These are phyloP conservation scores for Bimuria novae-zelandiae DNA, from an alignment of 2,329 filamentous ascomycete genomes.

Conservation along the genomic window DNA sequence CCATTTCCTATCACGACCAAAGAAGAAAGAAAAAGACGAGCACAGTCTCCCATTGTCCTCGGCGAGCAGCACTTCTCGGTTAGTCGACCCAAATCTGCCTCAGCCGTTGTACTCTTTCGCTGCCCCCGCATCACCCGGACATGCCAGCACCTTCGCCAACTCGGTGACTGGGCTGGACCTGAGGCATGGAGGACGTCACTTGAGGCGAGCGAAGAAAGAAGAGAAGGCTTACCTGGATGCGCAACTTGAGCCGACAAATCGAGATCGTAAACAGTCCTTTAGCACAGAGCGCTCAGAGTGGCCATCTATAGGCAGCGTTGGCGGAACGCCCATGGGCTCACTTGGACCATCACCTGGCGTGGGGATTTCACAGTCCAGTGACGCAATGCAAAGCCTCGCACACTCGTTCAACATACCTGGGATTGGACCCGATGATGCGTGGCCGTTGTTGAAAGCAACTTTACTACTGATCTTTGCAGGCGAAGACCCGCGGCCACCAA, in stretches of 20 bases:
- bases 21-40: slow-evolving; percentile 74
- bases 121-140: slow-evolving; percentile 71
- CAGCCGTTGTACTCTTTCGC: slow-evolving; percentile 81
- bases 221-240: slow-evolving; percentile 51
- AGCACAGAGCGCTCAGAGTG: slow-evolving; percentile 46
- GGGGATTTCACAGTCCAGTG: slow-evolving; percentile 38
- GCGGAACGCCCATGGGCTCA: slow-evolving; percentile 26
- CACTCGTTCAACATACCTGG: slow-evolving; percentile 54
- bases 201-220: slow-evolving; percentile 73
- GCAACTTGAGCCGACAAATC: slow-evolving; percentile 36
- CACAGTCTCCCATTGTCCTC: slow-evolving; percentile 72
- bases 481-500: slow-evolving; percentile 76
- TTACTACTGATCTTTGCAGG: slow-evolving; percentile 80
- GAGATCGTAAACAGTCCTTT: slow-evolving; percentile 45
- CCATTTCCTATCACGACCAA: slow-evolving; percentile 78
- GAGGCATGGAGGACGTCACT: slow-evolving; percentile 73
- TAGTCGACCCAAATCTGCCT: slow-evolving; percentile 74
- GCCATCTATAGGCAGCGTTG: slow-evolving; percentile 34
- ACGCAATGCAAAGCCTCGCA: slow-evolving; percentile 51
- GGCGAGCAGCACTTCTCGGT: slow-evolving; percentile 74
- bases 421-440: slow-evolving; percentile 71
- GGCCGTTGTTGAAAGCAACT: slow-evolving; percentile 78
- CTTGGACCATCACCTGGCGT: slow-evolving; percentile 28
- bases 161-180: slow-evolving; percentile 80
- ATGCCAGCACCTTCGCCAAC: slow-evolving; percentile 73